A percentile compares a stretch with the other conserved stretches of the same genome.
These are phyloP conservation scores for Mortierella sp. DNA, from an alignment of 371 early-diverging fungal species.

Conservation along the genomic window DNA sequence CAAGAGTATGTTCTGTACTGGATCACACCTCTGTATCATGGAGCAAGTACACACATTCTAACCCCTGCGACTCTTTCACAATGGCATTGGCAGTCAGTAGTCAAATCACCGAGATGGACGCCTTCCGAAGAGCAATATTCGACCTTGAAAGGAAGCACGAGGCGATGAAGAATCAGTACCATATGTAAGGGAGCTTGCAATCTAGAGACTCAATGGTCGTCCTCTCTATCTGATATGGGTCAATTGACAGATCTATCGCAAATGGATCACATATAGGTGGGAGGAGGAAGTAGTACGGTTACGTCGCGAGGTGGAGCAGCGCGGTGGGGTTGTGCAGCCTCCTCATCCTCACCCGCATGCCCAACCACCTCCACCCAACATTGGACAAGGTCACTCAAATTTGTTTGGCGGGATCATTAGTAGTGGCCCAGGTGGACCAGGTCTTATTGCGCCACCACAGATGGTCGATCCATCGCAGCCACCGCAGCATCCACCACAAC, in stretches of 20 bases:
- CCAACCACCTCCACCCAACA: conserved; percentile 58
- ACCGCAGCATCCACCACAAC: conserved; percentile 32
- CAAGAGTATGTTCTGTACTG: conserved; percentile 69
- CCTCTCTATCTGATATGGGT: neutral
- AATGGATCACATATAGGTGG: conserved; percentile 54
- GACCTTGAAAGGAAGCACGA: conserved; percentile 53
- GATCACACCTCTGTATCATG: neutral
- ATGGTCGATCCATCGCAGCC: conserved; percentile 58
- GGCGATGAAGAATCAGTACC: conserved; percentile 48
- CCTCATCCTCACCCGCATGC: conserved; percentile 50
- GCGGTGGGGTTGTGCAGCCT: conserved; percentile 51
- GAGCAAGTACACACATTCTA: neutral
- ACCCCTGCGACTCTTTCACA: conserved; percentile 6
- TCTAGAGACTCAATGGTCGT: neutral
- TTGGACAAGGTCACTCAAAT: conserved; percentile 57
- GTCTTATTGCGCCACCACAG: conserved; percentile 58
- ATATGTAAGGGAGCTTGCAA: conserved; percentile 19
- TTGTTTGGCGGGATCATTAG: conserved; percentile 57
- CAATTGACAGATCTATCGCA: neutral
- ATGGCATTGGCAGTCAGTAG: conserved; percentile 21
- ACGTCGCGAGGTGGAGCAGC: conserved; percentile 72
- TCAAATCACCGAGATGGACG: conserved; percentile 50
- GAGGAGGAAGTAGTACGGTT: conserved; percentile 83
- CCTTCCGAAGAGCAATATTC: conserved; percentile 41
- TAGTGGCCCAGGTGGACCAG: conserved; percentile 49